Percentiles rank a stretch among this genome's conserved stretches.
Conservation (phyloP, 2,329 filamentous ascomycete genomes). For the Talaromyces sp. region DNA sequence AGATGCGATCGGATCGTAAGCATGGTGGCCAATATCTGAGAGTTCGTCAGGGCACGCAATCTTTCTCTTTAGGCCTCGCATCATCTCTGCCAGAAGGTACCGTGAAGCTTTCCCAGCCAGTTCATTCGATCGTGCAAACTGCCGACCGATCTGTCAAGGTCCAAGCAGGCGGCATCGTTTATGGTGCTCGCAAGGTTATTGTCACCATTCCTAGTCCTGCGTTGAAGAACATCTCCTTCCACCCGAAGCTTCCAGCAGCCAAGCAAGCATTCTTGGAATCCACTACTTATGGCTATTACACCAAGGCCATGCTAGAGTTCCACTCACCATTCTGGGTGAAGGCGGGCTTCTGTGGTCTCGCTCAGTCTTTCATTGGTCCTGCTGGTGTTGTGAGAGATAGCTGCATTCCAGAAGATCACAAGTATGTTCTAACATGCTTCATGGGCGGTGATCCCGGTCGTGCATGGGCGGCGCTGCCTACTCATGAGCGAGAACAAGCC, state of each 20-base stretch:
- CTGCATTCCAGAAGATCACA: slow-evolving; percentile 25
- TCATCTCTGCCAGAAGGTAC: slow-evolving; percentile 30
- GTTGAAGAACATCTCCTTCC: slow-evolving; percentile 51
- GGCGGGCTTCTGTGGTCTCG: slow-evolving; percentile 50
- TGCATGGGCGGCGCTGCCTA: slow-evolving; percentile 29
- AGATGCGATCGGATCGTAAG: slow-evolving; percentile 57
- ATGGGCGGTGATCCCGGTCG: slow-evolving; percentile 39
- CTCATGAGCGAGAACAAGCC: slow-evolving; percentile 4
- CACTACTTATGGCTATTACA: slow-evolving; percentile 52
- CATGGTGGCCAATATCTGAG: slow-evolving; percentile 58
- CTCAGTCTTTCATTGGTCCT: slow-evolving; percentile 52
- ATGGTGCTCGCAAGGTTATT: slow-evolving; percentile 49
- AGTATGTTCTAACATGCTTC: slow-evolving; percentile 46
- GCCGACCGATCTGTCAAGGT: background rate
- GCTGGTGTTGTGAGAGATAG: slow-evolving; percentile 52
- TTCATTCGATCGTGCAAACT: slow-evolving; percentile 9
- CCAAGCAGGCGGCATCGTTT: background rate
- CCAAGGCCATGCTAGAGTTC: slow-evolving; percentile 55
- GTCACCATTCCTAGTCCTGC: slow-evolving; percentile 53
- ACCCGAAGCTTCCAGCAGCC: slow-evolving; percentile 47
- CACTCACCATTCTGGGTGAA: slow-evolving; percentile 51
- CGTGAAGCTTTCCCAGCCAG: slow-evolving; percentile 11
- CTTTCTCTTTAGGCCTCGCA: slow-evolving; percentile 44
- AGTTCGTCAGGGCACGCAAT: slow-evolving; percentile 52
- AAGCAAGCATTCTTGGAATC: slow-evolving; percentile 44